Evolutionary conservation across 202 grass and related monocot species (phyloP), one percentile per base, ranked within the genome.

Genomic region (Panicum hallii): DNA sequence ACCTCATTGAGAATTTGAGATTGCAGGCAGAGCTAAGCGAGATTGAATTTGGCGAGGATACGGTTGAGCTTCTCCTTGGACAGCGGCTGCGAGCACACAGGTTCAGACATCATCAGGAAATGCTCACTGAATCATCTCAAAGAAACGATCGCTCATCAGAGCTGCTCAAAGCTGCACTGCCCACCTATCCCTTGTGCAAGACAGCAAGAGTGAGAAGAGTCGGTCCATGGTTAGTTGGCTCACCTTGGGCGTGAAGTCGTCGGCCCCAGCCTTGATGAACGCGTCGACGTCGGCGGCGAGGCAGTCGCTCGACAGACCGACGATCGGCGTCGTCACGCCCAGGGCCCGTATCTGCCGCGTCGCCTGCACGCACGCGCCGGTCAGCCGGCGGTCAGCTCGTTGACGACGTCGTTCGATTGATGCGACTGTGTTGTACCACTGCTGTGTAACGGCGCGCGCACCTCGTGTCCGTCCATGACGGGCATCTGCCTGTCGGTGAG

Each of bases 211-310:
- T 9, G 23, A 52, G 26, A 7, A 30, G 26, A 6, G 44, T 0
- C 45, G 9, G 26, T 42, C 16, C 12, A 1, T 14, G 16, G 57
- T 0, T 1, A 26, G 11, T 14, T 26, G 23, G 58, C 23, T 72
- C 40, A 88, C 89, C 89, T 91, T 88, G 48, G 89, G 44, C 28
- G 56, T 41, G 89, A 88, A 91, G 70, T 91, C 76, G 82, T 88
- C 36, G 34, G 89, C 89, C n/a, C 89, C 89, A 69, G 80, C 85
- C 72, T 53, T 5, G 80, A 72, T 65, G 86, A 91, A 91, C 11
- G 77, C 81, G 45, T 91, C 69, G 46, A 81, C 71, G 84, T 91
- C 89, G 12, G 81, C 16, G 20, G 26, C 62, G 50, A 84, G 81
- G 75, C 70, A 6, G 75, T 91, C 75, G 89, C 85, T 91, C 2